A percentile compares a stretch with the other conserved stretches of the same genome.
Conservation (phyloP, 2,329 filamentous ascomycete genomes). For the Colletotrichum sublineola region DNA sequence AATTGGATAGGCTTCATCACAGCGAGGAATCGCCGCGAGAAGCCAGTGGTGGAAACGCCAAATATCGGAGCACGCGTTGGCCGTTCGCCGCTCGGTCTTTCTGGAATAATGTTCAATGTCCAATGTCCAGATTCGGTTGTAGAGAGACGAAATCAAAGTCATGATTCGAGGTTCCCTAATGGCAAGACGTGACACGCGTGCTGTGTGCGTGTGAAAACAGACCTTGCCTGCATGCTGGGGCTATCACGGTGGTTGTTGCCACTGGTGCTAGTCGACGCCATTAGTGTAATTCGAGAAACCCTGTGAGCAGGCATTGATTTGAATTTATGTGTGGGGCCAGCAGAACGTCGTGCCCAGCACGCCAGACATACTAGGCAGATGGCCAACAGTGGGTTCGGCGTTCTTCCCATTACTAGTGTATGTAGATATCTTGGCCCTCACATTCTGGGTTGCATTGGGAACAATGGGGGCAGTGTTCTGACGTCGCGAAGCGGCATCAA, state of each 20-base stretch:
- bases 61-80: not conserved
- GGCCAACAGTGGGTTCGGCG: conserved; percentile 31
- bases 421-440: conserved; percentile 25
- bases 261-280: conserved; percentile 26
- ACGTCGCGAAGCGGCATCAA: conserved; percentile 31
- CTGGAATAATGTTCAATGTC: not conserved
- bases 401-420: not conserved
- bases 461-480: conserved; percentile 32
- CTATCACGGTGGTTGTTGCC: conserved; percentile 6
- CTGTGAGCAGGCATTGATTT: conserved; percentile 41
- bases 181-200: conserved; percentile 26
- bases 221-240: conserved; percentile 17
- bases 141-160: conserved; percentile 9
- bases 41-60: conserved; percentile 19
- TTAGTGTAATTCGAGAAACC: conserved; percentile 25
- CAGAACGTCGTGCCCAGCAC: conserved; percentile 15
- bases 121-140: not conserved
- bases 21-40: conserved; percentile 52
- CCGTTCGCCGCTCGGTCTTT: conserved; percentile 17
- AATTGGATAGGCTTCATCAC: conserved; percentile 45
- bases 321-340: conserved; percentile 37
- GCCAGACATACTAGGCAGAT: conserved; percentile 20
- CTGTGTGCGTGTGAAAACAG: conserved; percentile 15
- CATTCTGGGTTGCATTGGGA: conserved; percentile 33
- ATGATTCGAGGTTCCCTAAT: conserved; percentile 21